phyloP scores from a whole-genome alignment of 2,329 filamentous ascomycete genomes.

The Achaetomium macrosporum region DNA sequence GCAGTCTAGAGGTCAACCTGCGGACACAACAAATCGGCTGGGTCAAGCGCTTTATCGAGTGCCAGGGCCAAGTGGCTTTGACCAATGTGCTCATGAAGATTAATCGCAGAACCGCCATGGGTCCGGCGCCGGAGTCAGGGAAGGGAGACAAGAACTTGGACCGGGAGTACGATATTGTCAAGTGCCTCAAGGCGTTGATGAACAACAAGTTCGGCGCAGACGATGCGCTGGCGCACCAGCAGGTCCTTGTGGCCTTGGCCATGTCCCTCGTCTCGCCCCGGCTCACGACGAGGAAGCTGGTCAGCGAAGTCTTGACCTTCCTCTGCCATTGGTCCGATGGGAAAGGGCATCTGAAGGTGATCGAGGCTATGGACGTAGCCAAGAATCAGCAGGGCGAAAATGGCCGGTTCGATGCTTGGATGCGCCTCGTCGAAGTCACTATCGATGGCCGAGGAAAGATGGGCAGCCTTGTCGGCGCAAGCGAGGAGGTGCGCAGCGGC shows the following conservation, averaged over 20 bases:
- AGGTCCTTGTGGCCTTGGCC: constrained; percentile 81
- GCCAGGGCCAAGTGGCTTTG: constrained; percentile 91
- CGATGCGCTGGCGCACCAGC: constrained; percentile 84
- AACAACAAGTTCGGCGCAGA: constrained; percentile 99
- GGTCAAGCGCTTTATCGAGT: constrained; percentile 95
- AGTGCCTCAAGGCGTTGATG: constrained; percentile 94
- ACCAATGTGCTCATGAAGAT: constrained; percentile 92
- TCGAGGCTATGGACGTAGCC: constrained; percentile 87
- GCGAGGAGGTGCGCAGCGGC: constrained; percentile 90
- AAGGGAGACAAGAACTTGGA: constrained; percentile 74
- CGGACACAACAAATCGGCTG: constrained; percentile 95
- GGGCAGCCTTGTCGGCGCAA: constrained; percentile 94
- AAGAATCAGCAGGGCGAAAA: constrained; percentile 86
- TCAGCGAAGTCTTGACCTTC: constrained; percentile 94
- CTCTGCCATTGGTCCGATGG: constrained; percentile 86
- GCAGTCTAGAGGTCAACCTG: constrained; percentile 88
- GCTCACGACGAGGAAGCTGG: constrained; percentile 85
- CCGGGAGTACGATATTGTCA: constrained; percentile 93
- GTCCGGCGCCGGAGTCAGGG: constrained; percentile 56
- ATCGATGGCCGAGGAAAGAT: constrained; percentile 97
- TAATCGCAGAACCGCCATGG: constrained; percentile 76
- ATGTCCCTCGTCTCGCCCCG: constrained; percentile 83
- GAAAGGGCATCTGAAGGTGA: constrained; percentile 84
- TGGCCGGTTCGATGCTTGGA: constrained; percentile 95
- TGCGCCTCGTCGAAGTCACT: constrained; percentile 96